Conservation (phyloP, 1,284 basidiomycete species). For the Apiotrichum sp. region DNA sequence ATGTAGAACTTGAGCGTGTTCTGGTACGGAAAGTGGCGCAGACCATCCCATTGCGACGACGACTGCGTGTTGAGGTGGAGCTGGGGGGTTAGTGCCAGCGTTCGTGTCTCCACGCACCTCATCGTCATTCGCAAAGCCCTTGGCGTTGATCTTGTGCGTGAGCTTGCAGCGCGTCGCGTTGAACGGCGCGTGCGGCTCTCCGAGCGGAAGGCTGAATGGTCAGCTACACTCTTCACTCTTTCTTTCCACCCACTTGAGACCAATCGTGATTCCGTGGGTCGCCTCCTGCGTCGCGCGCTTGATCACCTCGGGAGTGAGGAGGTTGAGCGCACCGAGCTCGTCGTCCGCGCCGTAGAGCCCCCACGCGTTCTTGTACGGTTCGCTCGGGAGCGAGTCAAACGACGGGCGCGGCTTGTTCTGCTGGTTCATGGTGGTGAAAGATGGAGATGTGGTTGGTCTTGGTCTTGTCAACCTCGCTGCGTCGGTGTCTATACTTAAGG, state of each 20-base stretch:
- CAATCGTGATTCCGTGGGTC: constrained; percentile 25
- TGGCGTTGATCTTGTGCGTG: constrained; percentile 17
- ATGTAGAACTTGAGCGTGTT: constrained; percentile 9
- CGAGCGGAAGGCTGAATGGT: constrained; percentile 9
- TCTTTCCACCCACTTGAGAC: constrained; percentile 24
- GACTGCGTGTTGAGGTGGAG: constrained; percentile 45
- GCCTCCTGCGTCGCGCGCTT: constrained; percentile 23
- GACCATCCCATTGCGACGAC: constrained; percentile 47
- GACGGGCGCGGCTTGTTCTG: background rate
- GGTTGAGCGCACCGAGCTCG: constrained; percentile 30
- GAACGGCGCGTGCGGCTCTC: constrained; percentile 2
- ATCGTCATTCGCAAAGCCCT: constrained; percentile 13
- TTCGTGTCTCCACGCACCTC: background rate
- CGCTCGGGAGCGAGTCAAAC: constrained; percentile 13
- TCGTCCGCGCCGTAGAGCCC: constrained; percentile 28
- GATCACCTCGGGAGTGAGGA: constrained; percentile 28
- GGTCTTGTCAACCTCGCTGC: no score
- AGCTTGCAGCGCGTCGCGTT: constrained; percentile 7
- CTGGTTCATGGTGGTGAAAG: no score
- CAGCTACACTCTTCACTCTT: no score
- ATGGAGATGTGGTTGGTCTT: no score
- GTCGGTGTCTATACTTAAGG: no score
- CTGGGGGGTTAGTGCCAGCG: constrained; percentile 4
- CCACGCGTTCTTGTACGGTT: constrained; percentile 36
- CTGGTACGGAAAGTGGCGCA: constrained; percentile 39